These are phyloP conservation scores for Orbilia quercus DNA, from an alignment of 2,329 filamentous ascomycete species.

Conservation along the genomic window DNA sequence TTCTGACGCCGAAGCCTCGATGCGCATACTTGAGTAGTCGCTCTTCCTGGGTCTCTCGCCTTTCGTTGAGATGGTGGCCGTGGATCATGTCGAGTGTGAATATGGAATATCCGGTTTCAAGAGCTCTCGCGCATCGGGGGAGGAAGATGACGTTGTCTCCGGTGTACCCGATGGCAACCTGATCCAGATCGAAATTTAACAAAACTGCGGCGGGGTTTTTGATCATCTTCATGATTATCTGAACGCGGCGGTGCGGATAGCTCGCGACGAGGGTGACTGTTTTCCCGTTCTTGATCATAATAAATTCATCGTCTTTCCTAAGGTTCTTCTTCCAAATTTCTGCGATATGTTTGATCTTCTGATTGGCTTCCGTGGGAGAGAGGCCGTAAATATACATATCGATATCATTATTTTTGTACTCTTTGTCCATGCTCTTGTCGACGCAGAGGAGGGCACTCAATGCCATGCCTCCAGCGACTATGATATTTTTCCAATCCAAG, in stretches of 20 bases:
- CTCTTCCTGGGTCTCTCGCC: slow-evolving; percentile 57
- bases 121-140: slow-evolving; percentile 60
- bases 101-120: slow-evolving; percentile 60
- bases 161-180: slow-evolving; percentile 61
- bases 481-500: slow-evolving; percentile 60
- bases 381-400: slow-evolving; percentile 61
- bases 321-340: slow-evolving; percentile 60
- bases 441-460: slow-evolving; percentile 60
- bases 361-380: slow-evolving; percentile 59
- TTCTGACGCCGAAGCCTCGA: slow-evolving; percentile 60
- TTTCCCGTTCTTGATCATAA: slow-evolving; percentile 60
- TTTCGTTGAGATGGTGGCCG: slow-evolving; percentile 59
- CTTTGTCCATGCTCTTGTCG: slow-evolving; percentile 54
- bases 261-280: slow-evolving; percentile 59
- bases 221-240: slow-evolving; percentile 60
- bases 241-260: slow-evolving; percentile 60
- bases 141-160: slow-evolving; percentile 60
- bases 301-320: slow-evolving; percentile 27
- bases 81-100: slow-evolving; percentile 60
- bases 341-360: slow-evolving; percentile 60
- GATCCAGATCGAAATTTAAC: slow-evolving; percentile 61
- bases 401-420: slow-evolving; percentile 58
- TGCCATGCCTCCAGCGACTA: slow-evolving; percentile 60
- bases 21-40: slow-evolving; percentile 60
- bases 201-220: slow-evolving; percentile 58